These are phyloP conservation scores for Xylaria sp. DNA, from an alignment of 2,329 filamentous ascomycete species.

Conservation along the genomic window DNA sequence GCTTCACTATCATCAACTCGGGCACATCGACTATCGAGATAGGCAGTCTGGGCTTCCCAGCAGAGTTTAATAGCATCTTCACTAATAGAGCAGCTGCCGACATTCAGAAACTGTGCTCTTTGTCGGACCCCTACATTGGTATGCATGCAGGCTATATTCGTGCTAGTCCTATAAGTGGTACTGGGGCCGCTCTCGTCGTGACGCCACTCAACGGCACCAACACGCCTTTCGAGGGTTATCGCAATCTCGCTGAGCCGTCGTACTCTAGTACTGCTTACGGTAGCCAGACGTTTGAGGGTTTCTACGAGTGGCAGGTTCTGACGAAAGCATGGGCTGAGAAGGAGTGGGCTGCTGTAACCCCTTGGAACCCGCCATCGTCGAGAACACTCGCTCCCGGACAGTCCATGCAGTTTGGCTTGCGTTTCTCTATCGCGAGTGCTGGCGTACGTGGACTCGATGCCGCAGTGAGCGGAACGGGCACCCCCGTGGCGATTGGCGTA, in stretches of 20 bases:
- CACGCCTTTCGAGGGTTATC: conserved; percentile 65
- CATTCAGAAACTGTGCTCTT: conserved; percentile 62
- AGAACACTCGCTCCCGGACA: conserved; percentile 57
- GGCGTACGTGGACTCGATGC: conserved; percentile 61
- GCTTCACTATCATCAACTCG: conserved; percentile 62
- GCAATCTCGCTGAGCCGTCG: conserved; percentile 60
- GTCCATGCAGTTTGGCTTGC: conserved; percentile 60
- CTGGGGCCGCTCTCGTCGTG: conserved; percentile 64
- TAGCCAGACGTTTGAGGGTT: conserved; percentile 68
- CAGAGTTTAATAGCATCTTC: conserved; percentile 73
- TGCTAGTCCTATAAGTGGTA: conserved; percentile 62
- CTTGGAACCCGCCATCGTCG: conserved; percentile 67
- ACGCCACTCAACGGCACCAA: conserved; percentile 61
- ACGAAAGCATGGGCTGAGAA: conserved; percentile 65
- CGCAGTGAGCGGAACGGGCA: conserved; percentile 55
- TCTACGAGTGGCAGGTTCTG: conserved; percentile 69
- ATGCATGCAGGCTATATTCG: conserved; percentile 68
- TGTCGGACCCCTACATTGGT: conserved; percentile 70
- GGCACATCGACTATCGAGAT: conserved; percentile 58
- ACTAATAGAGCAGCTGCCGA: conserved; percentile 60
- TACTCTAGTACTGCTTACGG: conserved; percentile 57
- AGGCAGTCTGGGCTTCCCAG: conserved; percentile 67
- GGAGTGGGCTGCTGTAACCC: conserved; percentile 62
- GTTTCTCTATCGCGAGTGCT: conserved; percentile 59
- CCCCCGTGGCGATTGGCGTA: conserved; percentile 62